Evolutionary conservation across 805 yeast species (phyloP), one percentile per base, ranked within the genome.

Genomic region (Candida arabinofermentans): DNA sequence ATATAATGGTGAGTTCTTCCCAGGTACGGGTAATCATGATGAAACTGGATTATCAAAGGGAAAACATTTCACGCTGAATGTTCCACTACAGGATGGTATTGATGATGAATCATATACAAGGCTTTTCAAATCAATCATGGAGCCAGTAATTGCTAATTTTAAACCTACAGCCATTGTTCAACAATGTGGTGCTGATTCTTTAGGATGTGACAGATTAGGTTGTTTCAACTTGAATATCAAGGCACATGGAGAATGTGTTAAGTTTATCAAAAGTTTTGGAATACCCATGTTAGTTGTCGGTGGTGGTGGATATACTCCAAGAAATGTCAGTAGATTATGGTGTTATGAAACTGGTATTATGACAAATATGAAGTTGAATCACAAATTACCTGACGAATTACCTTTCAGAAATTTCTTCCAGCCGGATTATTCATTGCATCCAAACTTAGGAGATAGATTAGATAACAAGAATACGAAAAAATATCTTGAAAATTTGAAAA

Each of bases 241-340:
- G 44, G 98, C 96, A 2, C 97, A 91, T 58, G 97, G 96, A 17
- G 95, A 87, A 62, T 93, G 98, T 67, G 97, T 91, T 24, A 83
- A 82, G 55, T 91, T 74, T 61, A 82, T 90, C 50, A 88, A 88
- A 64, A 79, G 89, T 31, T 90, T 90, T 65, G 95, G 95, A 13
- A 66, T 90, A 27, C 98, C 98, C 8, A 78, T 88, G 76, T 68
- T 91, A 50, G 96, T 90, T 5, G 69, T 91, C 10, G 99, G 99
- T 18, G 99, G 99, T 39, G 99, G 99, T 46, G 99, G 99, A 16
- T 91, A 91, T 64, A 93, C 99, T 2, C 96, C 96, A 59, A 74
- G 97, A 56, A 91, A 91, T 58, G 99, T 91, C 12, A 83, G 95
- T 30, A 72, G 98, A 52, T 74, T 95, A 24, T 91, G 99, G 99